Evolutionary conservation across 148 eudicot species (phyloP).

Genomic region (Persicaria tinctoria): DNA sequence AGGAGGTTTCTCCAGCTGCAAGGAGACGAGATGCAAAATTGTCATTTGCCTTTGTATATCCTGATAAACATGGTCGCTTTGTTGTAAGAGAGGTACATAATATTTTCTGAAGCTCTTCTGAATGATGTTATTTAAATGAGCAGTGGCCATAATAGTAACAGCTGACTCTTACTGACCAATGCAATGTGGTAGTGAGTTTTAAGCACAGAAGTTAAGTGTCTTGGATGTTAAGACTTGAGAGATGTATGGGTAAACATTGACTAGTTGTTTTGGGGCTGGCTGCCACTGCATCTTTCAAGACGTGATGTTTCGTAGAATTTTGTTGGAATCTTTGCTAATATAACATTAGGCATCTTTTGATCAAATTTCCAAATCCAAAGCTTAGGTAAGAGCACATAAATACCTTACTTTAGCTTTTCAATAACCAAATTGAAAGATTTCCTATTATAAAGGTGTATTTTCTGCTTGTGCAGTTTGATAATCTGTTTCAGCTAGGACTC

Average conservation of each 20-base stretch:
- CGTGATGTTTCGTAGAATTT: not conserved
- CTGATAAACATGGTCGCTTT: constrained; percentile 41
- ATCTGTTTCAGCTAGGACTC: not conserved
- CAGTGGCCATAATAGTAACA: not conserved
- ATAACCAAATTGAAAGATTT: not conserved
- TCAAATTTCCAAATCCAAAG: not conserved
- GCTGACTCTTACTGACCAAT: not conserved
- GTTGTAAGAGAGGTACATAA: constrained; percentile 27
- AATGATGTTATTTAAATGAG: not conserved
- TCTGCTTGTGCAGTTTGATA: not conserved
- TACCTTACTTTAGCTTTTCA: not conserved
- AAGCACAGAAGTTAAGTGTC: not conserved
- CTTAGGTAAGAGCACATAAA: not conserved
- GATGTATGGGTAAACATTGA: not conserved
- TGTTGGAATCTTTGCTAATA: not conserved
- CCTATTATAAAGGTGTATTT: not conserved
- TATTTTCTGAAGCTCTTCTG: not conserved
- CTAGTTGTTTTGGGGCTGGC: not conserved
- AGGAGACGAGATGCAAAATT: constrained; percentile 45
- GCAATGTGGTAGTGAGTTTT: not conserved
- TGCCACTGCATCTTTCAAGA: not conserved
- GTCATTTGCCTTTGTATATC: constrained; percentile 48
- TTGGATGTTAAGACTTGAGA: not conserved
- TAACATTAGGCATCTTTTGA: not conserved
- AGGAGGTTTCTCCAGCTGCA: constrained; percentile 44